A percentile compares a stretch with the other conserved stretches of the same genome.
phyloP scores from a whole-genome alignment of 2,329 filamentous ascomycete genomes.

The Leptosphaerulina australis region DNA sequence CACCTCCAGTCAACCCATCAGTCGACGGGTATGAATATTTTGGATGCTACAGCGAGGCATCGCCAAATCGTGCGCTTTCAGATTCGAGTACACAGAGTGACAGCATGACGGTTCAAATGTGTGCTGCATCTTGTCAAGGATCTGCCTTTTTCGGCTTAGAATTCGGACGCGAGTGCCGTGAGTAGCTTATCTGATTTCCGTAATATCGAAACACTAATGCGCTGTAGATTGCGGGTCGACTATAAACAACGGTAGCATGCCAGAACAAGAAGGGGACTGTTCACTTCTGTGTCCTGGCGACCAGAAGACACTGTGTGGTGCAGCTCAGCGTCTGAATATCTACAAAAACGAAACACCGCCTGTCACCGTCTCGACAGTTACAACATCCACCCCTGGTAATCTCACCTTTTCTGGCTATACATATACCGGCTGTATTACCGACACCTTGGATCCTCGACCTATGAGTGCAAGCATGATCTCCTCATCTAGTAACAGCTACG shows the following conservation, averaged over 20 bases:
- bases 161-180: slow-evolving; percentile 29
- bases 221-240: slow-evolving; percentile 27
- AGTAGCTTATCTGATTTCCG: neutral
- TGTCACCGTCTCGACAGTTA: slow-evolving; percentile 6
- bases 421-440: slow-evolving; percentile 31
- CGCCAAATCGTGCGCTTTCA: slow-evolving; percentile 32
- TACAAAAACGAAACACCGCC: slow-evolving; percentile 22
- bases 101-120: slow-evolving; percentile 46
- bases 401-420: slow-evolving; percentile 26
- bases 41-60: slow-evolving; percentile 52
- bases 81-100: slow-evolving; percentile 43
- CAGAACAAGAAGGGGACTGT: slow-evolving; percentile 23
- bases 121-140: slow-evolving; percentile 37
- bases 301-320: slow-evolving; percentile 28
- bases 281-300: slow-evolving; percentile 28
- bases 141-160: slow-evolving; percentile 49
- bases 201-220: neutral
- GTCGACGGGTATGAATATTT: slow-evolving; percentile 35
- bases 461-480: slow-evolving; percentile 18
- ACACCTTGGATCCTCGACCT: slow-evolving; percentile 21
- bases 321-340: slow-evolving; percentile 29
- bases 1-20: slow-evolving; percentile 25
- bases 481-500: slow-evolving; percentile 20
- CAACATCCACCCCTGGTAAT: slow-evolving; percentile 11
- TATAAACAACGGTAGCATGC: slow-evolving; percentile 21